phyloP scores from a whole-genome alignment of 768 basidiomycete species.

The Pulveroboletus sp. region DNA sequence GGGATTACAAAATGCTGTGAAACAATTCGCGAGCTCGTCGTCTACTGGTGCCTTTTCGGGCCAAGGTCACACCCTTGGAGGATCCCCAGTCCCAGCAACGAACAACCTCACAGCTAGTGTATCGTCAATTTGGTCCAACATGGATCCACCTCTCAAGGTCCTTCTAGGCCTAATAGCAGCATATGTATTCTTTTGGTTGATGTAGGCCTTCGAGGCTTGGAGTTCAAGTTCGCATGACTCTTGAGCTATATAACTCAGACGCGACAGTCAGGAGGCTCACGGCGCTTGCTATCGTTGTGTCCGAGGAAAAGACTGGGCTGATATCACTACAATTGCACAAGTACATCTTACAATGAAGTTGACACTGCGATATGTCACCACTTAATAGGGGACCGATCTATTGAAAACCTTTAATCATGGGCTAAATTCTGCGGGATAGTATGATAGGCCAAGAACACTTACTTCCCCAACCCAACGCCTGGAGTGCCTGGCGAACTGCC shows the following conservation, averaged over 20 bases:
- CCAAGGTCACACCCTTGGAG: constrained; percentile 68
- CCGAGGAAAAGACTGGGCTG: neutral
- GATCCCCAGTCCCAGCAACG: constrained; percentile 36
- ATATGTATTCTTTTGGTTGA: constrained; percentile 55
- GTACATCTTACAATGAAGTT: neutral
- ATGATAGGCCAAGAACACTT: constrained; percentile 1
- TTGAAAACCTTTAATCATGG: constrained; percentile 10
- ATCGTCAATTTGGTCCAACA: constrained; percentile 37
- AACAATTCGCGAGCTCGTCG: constrained; percentile 44
- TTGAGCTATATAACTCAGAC: neutral
- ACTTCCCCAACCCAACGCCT: constrained; percentile 48
- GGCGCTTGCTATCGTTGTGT: neutral
- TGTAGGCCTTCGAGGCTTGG: constrained; percentile 14
- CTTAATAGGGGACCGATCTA: neutral
- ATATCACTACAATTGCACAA: constrained; percentile 2
- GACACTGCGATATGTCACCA: neutral
- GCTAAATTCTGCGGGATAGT: neutral
- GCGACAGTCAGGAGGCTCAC: neutral
- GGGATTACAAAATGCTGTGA: constrained; percentile 54
- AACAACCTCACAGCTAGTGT: constrained; percentile 32
- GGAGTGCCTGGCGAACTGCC: constrained; percentile 57
- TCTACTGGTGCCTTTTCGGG: constrained; percentile 55
- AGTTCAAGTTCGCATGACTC: neutral
- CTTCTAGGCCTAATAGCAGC: constrained; percentile 56
- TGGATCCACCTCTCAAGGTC: constrained; percentile 66